Base-by-base conservation (phyloP, 257 asterid genomes). In the Cruciata laevipes region DNA sequence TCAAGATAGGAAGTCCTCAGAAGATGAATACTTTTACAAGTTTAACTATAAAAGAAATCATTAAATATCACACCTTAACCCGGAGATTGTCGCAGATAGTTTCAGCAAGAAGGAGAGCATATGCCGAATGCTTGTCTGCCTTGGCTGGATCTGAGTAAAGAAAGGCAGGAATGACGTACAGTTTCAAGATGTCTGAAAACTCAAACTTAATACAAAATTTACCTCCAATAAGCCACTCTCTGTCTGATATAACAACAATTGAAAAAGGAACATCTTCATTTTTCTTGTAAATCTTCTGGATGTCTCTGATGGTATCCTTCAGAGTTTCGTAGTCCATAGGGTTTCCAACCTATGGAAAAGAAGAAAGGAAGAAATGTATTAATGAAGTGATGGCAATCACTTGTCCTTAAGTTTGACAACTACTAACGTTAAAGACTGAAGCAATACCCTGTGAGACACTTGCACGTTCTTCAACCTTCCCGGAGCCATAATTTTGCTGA, bases 211-310 rank as follows among this genome's bases (percentile, higher is more conserved):
- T 59, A 31, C 73, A 65, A 69, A 69, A 44, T 58, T 78, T 85
- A 90, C 99, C 99, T 86, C 96, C 96, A 77, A 83, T 83, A 69
- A 81, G 86, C 97, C 96, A 88, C 59, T 88, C 96, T 79, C 92
- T 85, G 73, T 90, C 97, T 63, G 95, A 83, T 77, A 90, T 80
- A 69, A 88, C 99, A 60, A 84, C 97, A 31, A 93, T 79, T 20
- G 99, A 93, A 69, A 93, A 84, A 3, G 97, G 90, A 73, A 83
- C 57, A 35, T 83, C 83, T 71, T 81, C 95, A 20, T 70, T 83
- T 72, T 86, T 86, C 76, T 79, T 83, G 40, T 76, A 74, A 32
- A 79, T 80, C 64, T 70, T 86, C 63, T 70, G 88, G 68, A 86
- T 76, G 83, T 83, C 82, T 57, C 72, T 51, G 61, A 93, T 80